A percentile compares a stretch with the other conserved stretches of the same genome.
Conservation (phyloP, 2,329 filamentous ascomycete genomes). For the Ceratocystis variospora region DNA sequence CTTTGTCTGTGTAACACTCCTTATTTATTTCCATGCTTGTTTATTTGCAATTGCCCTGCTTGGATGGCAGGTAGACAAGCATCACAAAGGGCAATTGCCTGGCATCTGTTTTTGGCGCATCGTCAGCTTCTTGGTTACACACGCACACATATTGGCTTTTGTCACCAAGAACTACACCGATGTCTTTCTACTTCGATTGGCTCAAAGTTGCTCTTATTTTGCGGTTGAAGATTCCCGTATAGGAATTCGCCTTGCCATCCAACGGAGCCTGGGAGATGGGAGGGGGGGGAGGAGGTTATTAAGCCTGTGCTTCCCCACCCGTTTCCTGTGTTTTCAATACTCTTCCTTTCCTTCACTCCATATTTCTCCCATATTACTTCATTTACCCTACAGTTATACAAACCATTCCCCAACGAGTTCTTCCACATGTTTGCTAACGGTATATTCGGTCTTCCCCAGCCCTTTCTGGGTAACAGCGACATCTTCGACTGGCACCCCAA, state of each 20-base stretch:
- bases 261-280: neutral
- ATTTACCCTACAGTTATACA: neutral
- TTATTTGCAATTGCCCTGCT: conserved; percentile 2
- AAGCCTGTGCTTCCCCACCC: neutral
- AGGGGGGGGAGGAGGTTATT: neutral
- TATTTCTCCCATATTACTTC: neutral
- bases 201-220: neutral
- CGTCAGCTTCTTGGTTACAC: neutral
- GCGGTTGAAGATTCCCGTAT: neutral
- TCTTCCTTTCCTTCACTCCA: neutral
- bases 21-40: neutral
- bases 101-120: neutral
- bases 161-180: neutral
- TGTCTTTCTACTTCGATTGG: neutral
- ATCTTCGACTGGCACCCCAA: conserved; percentile 88
- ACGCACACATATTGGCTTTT: neutral
- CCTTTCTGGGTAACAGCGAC: conserved; percentile 39
- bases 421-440: conserved; percentile 2
- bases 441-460: conserved; percentile 6
- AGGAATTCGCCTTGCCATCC: neutral
- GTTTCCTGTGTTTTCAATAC: neutral
- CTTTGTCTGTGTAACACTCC: neutral
- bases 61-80: neutral
- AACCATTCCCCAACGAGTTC: neutral
- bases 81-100: neutral